Evolutionary conservation across 768 basidiomycete species (phyloP).

Genomic region (Collybia sordida): DNA sequence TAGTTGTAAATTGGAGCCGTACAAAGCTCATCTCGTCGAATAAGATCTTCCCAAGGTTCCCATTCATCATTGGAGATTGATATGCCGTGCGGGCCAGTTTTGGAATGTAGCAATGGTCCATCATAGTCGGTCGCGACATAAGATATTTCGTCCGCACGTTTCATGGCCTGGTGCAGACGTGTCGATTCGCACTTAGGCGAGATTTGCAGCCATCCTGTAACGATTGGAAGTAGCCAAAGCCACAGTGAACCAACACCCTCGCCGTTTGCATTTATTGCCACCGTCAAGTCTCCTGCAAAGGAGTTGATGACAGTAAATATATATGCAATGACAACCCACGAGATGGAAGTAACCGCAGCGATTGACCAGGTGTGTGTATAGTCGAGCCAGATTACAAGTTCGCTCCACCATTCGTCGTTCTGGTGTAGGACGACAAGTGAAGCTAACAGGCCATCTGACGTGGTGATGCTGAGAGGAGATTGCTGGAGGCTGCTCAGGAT

Average conservation of each 20-base stretch:
- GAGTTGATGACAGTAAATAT: conserved; percentile 36
- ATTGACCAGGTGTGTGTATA: conserved; percentile 37
- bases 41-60: conserved; percentile 8
- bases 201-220: conserved; percentile 42
- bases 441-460: conserved; percentile 26
- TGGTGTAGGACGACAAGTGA: conserved; percentile 41
- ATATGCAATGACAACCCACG: conserved; percentile 46
- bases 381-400: conserved; percentile 29
- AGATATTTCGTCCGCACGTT: conserved; percentile 27
- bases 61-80: conserved; percentile 7
- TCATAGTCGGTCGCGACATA: conserved; percentile 18
- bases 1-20: conserved; percentile 30
- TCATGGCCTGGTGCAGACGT: conserved; percentile 28
- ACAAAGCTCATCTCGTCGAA: conserved; percentile 19
- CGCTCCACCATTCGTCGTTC: conserved; percentile 43
- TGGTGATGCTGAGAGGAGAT: conserved; percentile 31
- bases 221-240: conserved; percentile 45
- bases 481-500: conserved; percentile 43
- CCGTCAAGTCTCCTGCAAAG: conserved; percentile 21
- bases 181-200: conserved; percentile 39
- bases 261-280: conserved; percentile 30
- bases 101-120: background rate
- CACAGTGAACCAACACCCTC: conserved; percentile 40
- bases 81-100: conserved; percentile 18
- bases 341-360: conserved; percentile 35